phyloP scores from a whole-genome alignment of 768 basidiomycete species.

The Pleurotus cornucopiae region DNA sequence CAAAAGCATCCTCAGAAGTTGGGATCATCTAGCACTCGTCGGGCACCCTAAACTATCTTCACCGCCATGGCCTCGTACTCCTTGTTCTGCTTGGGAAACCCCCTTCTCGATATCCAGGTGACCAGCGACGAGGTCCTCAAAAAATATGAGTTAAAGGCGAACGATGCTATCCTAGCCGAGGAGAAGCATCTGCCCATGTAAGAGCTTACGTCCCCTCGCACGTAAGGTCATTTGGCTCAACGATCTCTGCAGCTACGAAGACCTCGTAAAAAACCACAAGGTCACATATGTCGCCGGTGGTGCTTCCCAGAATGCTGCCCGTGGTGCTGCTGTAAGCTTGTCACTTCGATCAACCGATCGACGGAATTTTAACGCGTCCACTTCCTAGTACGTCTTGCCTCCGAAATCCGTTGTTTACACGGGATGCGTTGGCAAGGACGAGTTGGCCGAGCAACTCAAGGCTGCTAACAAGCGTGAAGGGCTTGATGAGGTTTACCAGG shows the following conservation, averaged over 20 bases:
- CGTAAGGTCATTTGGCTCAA: neutral
- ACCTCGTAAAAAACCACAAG: slow-evolving; percentile 69
- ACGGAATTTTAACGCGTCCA: neutral
- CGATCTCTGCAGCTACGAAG: slow-evolving; percentile 67
- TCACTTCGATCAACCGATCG: neutral
- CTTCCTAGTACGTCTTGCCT: slow-evolving; percentile 83
- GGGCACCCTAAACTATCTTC: neutral
- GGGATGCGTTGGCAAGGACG: slow-evolving; percentile 91
- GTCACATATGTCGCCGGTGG: slow-evolving; percentile 95
- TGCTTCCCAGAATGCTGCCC: slow-evolving; percentile 94
- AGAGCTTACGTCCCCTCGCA: slow-evolving; percentile 17
- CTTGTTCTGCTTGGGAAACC: slow-evolving; percentile 92
- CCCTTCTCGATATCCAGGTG: slow-evolving; percentile 95
- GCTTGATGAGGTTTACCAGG: slow-evolving; percentile 82
- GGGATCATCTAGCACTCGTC: neutral
- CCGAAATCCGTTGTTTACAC: slow-evolving; percentile 86
- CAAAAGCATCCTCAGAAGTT: neutral
- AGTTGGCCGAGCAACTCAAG: slow-evolving; percentile 85
- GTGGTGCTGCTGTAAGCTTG: slow-evolving; percentile 84
- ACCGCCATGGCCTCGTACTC: slow-evolving; percentile 35
- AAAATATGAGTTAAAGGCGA: slow-evolving; percentile 88
- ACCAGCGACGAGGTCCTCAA: slow-evolving; percentile 76
- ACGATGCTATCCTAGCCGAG: slow-evolving; percentile 94
- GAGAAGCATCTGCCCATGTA: slow-evolving; percentile 87
- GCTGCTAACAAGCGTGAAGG: slow-evolving; percentile 91